Conservation (phyloP, 2,329 filamentous ascomycete genomes). For the Fonsecaea erecta region DNA sequence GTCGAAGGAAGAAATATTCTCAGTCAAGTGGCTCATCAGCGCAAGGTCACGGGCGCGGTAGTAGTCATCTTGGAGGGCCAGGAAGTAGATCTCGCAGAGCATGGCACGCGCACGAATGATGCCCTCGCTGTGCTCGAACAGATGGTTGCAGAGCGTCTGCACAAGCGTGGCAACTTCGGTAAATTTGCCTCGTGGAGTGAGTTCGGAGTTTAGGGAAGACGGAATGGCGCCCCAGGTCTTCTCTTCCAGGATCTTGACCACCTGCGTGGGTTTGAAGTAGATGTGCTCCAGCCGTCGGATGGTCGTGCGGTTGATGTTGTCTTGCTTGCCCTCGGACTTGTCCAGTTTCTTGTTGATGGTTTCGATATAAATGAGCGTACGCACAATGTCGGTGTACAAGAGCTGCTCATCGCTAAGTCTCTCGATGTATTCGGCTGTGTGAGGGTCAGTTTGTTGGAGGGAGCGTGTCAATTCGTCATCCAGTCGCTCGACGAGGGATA, state of each 20-base stretch:
- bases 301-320: constrained; percentile 87
- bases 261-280: constrained; percentile 97
- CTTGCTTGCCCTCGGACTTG: constrained; percentile 75
- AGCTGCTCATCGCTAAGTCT: constrained; percentile 86
- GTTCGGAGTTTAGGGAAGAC: constrained; percentile 70
- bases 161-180: constrained; percentile 76
- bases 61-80: constrained; percentile 96
- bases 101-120: constrained; percentile 96
- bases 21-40: constrained; percentile 98
- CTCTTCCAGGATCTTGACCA: constrained; percentile 91
- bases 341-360: constrained; percentile 67
- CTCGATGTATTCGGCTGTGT: constrained; percentile 98
- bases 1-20: constrained; percentile 95
- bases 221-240: constrained; percentile 87
- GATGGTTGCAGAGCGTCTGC: constrained; percentile 87
- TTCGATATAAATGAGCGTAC: constrained; percentile 87
- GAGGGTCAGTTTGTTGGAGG: constrained; percentile 96
- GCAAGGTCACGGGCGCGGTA: constrained; percentile 98
- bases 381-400: constrained; percentile 91
- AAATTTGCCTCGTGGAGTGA: constrained; percentile 73
- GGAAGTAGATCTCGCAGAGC: constrained; percentile 98
- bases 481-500: constrained; percentile 91
- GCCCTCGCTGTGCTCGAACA: constrained; percentile 91
- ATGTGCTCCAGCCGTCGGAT: constrained; percentile 95
- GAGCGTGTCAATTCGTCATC: constrained; percentile 97